Percentiles rank a stretch among this genome's conserved stretches.
These are phyloP conservation scores for Vanderwaltozyma tropicalis DNA, from an alignment of 805 yeast genomes.

Conservation along the genomic window DNA sequence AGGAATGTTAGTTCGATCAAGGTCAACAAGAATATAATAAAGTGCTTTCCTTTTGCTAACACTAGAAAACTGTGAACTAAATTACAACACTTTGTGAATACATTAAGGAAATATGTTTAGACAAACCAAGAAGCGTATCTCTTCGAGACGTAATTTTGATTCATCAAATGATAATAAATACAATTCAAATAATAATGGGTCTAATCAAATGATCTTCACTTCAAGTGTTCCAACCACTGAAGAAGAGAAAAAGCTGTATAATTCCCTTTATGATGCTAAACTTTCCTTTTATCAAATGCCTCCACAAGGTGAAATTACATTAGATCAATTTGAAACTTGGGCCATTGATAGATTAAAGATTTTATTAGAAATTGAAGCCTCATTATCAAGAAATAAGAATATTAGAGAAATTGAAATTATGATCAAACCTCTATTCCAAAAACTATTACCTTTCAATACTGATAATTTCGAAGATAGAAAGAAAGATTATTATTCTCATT, in stretches of 20 bases:
- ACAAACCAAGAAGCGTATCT: constrained; percentile 62
- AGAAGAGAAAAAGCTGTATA: constrained; percentile 28
- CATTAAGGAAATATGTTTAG: constrained; percentile 43
- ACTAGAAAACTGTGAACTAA: too few relatives aligned
- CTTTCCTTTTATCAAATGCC: constrained; percentile 68
- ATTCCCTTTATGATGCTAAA: constrained; percentile 43
- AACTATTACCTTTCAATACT: constrained; percentile 45
- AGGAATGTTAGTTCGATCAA: too few relatives aligned
- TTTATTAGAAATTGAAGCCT: constrained; percentile 73
- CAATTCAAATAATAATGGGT: constrained; percentile 14
- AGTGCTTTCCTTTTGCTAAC: too few relatives aligned
- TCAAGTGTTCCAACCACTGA: constrained; percentile 11
- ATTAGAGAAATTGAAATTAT: constrained; percentile 54
- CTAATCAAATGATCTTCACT: constrained; percentile 18
- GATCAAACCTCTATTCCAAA: constrained; percentile 55
- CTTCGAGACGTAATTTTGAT: constrained; percentile 61
- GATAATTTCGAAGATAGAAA: constrained; percentile 51
- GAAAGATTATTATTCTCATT: constrained; percentile 91
- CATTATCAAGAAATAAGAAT: constrained; percentile 51
- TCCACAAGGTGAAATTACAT: constrained; percentile 75
- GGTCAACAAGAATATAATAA: too few relatives aligned
- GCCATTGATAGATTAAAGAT: constrained; percentile 85
- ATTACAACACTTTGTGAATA: too few relatives aligned
- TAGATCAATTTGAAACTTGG: constrained; percentile 92
- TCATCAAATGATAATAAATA: constrained; percentile 13